These are phyloP conservation scores for Torulaspora pretoriensis DNA, from an alignment of 1,139 yeast genomes.

Conservation along the genomic window DNA sequence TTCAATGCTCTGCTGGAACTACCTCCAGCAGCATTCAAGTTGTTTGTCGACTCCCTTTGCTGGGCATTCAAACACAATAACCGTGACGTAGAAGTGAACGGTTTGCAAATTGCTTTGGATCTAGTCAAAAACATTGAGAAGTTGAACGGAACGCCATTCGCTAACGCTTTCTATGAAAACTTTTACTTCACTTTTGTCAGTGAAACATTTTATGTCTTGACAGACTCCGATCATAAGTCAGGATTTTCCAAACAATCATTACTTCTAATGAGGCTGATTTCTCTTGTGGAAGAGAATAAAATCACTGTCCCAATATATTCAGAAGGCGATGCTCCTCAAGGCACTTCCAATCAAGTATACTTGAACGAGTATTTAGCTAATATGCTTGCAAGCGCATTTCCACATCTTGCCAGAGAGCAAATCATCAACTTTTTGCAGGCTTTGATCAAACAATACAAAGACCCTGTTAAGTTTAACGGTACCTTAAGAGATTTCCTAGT, in stretches of 20 bases:
- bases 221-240: constrained; percentile 96
- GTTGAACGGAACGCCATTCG: constrained; percentile 69
- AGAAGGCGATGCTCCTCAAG: constrained; percentile 71
- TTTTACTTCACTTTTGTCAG: constrained; percentile 86
- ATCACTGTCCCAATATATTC: constrained; percentile 75
- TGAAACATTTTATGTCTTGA: constrained; percentile 87
- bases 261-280: constrained; percentile 76
- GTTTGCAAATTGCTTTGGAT: constrained; percentile 76
- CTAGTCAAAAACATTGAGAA: constrained; percentile 78
- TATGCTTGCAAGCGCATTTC: constrained; percentile 82
- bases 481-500: constrained; percentile 92
- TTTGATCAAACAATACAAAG: constrained; percentile 66
- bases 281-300: constrained; percentile 71
- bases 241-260: constrained; percentile 89
- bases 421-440: constrained; percentile 77
- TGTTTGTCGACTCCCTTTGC: constrained; percentile 86
- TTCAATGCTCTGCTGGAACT: constrained; percentile 83
- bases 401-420: constrained; percentile 81
- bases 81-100: constrained; percentile 91
- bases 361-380: constrained; percentile 78
- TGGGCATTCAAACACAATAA: constrained; percentile 99
- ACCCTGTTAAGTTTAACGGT: constrained; percentile 72
- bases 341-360: constrained; percentile 75
- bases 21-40: constrained; percentile 88
- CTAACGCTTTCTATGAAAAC: constrained; percentile 81